Base-by-base conservation (phyloP, 208 protist genomes). In the Blechomonas ayalai region DNA sequence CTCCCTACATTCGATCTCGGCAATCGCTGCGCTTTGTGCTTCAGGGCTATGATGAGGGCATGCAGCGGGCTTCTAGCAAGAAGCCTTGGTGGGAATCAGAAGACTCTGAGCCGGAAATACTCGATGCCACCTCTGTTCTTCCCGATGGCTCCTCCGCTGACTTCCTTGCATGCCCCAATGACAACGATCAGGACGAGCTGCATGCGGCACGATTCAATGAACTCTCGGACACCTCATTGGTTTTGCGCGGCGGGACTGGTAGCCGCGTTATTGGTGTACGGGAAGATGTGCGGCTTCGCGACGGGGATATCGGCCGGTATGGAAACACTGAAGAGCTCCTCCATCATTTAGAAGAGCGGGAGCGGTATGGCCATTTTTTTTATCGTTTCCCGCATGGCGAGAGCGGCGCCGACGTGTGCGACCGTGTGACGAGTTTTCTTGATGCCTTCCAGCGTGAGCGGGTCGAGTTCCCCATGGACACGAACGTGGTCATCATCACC, bases 221-320 rank as follows among this genome's bases (percentile, higher is more conserved):
- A 75, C 67, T 16, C 52, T 55, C 25, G 4, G 39, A 25, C 3
- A 27, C 58, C 5, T 72, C 57, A 7, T 50, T 76, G 8, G 54
- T 77, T 18, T 41, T 77, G 28, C 43, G 59, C 28, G 38, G 47
- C 37, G 68, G 46, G 15, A 59, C 59, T 9, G 68, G 57, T n/a
- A 68, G 72, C 40, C 54, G 57, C 32, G 81, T 92, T 40, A 68
- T 88, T 48, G 82, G 82, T 16, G 73, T 87, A 25, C 72, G 77
- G 1, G 87, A 96, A 47, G 92, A 97, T 62, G 85, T 91, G 43
- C 81, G 90, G 8, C 67, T 97, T 31, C 75, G 88, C 18, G 92
- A 96, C 62, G 90, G 85, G 16, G 89, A 97, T 39, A 95, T 95
- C 53, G 92, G 92, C 34, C 91, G 92, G 24, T 95, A 92, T 63